Evolutionary conservation across 306 rosid species (phyloP).

Genomic region (Acacia confusa): DNA sequence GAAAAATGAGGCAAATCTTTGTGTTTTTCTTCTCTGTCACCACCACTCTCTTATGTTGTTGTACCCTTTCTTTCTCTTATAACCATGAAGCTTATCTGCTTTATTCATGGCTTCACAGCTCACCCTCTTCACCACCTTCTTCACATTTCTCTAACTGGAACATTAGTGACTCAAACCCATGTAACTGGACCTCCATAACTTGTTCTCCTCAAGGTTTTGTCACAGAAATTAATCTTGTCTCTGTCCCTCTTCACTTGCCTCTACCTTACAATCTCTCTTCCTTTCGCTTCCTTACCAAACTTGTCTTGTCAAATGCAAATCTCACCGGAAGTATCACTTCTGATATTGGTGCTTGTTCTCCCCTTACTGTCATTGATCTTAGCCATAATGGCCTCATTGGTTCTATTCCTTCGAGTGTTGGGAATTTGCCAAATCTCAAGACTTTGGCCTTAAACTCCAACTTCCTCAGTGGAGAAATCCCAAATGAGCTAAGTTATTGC

Average conservation of each 20-base stretch:
- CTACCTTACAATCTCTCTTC: constrained; percentile 53
- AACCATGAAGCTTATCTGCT: constrained; percentile 59
- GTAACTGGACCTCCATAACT: constrained; percentile 63
- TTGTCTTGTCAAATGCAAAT: constrained; percentile 54
- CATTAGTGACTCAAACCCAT: constrained; percentile 48
- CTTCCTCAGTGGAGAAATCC: constrained; percentile 54
- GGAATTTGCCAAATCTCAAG: constrained; percentile 46
- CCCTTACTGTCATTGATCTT: constrained; percentile 38
- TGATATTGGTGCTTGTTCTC: constrained; percentile 43
- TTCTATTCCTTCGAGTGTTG: constrained; percentile 44
- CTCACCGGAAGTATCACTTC: constrained; percentile 49
- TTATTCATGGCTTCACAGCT: constrained; percentile 60
- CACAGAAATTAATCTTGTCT: constrained; percentile 41
- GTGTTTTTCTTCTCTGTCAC: constrained; percentile 31
- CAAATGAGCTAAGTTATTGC: constrained; percentile 47
- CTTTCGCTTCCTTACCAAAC: constrained; percentile 39
- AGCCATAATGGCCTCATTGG: constrained; percentile 52
- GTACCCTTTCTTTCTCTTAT: constrained; percentile 27
- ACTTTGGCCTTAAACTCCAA: constrained; percentile 51
- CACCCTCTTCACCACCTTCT: constrained; percentile 23
- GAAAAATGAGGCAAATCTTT: constrained; percentile 57
- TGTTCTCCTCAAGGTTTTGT: constrained; percentile 54
- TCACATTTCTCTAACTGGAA: constrained; percentile 52
- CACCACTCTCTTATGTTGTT: background rate
- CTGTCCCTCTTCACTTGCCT: constrained; percentile 48